Evolutionary conservation across 1,284 basidiomycete genomes (phyloP).

Genomic region (Meira nashicola): DNA sequence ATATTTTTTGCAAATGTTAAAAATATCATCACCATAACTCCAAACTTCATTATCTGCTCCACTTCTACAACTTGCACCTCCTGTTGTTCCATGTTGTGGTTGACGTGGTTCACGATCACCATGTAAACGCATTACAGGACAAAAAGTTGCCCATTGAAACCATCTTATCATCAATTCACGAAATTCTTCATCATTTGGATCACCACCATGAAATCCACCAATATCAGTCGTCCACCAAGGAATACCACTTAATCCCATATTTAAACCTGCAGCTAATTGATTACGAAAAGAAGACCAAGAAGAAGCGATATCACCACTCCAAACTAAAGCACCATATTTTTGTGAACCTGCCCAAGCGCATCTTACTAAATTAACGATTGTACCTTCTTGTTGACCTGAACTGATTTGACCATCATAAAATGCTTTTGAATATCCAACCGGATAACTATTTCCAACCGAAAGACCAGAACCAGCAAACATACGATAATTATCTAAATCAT

Average conservation of each 20-base stretch:
- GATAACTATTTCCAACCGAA: constrained; percentile 20
- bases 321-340: constrained; percentile 19
- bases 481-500: constrained; percentile 23
- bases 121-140: constrained; percentile 22
- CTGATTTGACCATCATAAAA: constrained; percentile 21
- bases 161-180: constrained; percentile 19
- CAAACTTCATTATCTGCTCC: constrained; percentile 22
- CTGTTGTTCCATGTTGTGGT: constrained; percentile 11
- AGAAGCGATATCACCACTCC: constrained; percentile 21
- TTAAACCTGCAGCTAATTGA: constrained; percentile 18
- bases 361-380: constrained; percentile 17
- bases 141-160: constrained; percentile 25
- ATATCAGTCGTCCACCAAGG: constrained; percentile 25
- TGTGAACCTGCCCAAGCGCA: constrained; percentile 22
- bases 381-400: constrained; percentile 7
- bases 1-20: constrained; percentile 17
- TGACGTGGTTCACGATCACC: constrained; percentile 22
- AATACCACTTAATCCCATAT: constrained; percentile 16
- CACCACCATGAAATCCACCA: constrained; percentile 24
- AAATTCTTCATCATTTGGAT: constrained; percentile 17
- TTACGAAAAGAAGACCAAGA: constrained; percentile 18
- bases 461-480: constrained; percentile 16
- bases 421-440: constrained; percentile 14
- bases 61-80: constrained; percentile 14
- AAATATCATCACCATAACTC: constrained; percentile 16